Evolutionary conservation across 1,284 basidiomycete species (phyloP), one percentile per base, ranked within the genome.

Genomic region (Fistulina hepatica): DNA sequence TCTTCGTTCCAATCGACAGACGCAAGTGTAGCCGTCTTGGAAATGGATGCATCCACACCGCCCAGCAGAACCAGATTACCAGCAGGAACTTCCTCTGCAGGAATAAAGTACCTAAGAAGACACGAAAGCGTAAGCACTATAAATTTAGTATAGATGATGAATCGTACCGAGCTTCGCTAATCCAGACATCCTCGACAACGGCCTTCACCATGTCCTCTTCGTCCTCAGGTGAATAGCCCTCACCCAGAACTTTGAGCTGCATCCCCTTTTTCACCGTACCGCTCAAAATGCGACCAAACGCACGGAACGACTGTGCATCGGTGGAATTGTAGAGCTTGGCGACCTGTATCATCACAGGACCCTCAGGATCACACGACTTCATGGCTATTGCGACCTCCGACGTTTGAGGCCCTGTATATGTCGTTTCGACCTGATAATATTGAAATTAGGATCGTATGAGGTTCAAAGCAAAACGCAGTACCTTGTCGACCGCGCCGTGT

Each of bases 161-260:
- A 30, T 48, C 63, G 47, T 41, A 91, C 79, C 95, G 73, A 15
- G 93, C 78, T 65, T 97, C 86, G 56, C 75, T 76, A 44, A 97
- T 77, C 81, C 89, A 89, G 22, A 97, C 69, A 42, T 81, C 80
- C 49, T 95, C 91, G 5, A 97, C 76, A 3, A 67, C 73, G n/a
- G 77, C 80, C 45, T 80, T 76, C 53, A 82, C 75, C 90, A 97
- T 94, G 55, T 99, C 95, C 61, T 99, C 95, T 60, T 98, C 94
- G 53, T 98, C 95, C 52, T 97, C 93, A 10, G 86, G 83, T 8
- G 92, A 94, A 58, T 92, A 99, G 0, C 89, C 88, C 58, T 97
- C 94, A 40, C 95, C 95, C 8, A 98, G 71, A n/a, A 98, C 93
- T 62, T 94, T 95, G 50, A 99, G 73, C 21, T 80, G 67, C 64